Evolutionary conservation across 2,329 filamentous ascomycete genomes (phyloP).

Genomic region (Cladosporium velox): DNA sequence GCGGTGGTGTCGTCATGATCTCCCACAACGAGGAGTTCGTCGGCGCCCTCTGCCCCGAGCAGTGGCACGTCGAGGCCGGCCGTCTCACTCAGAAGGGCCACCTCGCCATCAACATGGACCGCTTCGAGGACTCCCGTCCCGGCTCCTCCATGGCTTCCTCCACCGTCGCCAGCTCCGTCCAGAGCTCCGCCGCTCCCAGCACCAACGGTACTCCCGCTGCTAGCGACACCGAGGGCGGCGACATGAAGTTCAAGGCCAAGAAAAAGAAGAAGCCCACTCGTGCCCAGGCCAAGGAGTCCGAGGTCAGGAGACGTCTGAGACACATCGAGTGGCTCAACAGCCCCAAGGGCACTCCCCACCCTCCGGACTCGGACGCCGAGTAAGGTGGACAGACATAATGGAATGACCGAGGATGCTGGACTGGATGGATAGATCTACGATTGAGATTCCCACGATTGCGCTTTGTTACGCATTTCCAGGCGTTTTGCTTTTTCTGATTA

Average conservation of each 20-base stretch:
- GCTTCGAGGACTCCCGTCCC: slow-evolving; percentile 80
- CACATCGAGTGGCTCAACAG: slow-evolving; percentile 74
- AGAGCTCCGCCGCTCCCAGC: slow-evolving; percentile 35
- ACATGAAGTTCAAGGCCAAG: slow-evolving; percentile 87
- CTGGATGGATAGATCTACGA: slow-evolving; percentile 1
- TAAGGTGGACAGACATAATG: background rate
- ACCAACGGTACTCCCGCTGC: slow-evolving; percentile 38
- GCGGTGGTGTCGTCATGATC: slow-evolving; percentile 98
- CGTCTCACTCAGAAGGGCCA: slow-evolving; percentile 82
- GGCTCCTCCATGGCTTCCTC: slow-evolving; percentile 65
- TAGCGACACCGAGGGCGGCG: slow-evolving; percentile 67
- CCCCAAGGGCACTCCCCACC: slow-evolving; percentile 75
- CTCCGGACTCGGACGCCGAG: slow-evolving; percentile 76
- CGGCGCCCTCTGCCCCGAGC: slow-evolving; percentile 89
- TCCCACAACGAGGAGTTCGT: slow-evolving; percentile 99
- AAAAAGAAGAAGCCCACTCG: slow-evolving; percentile 99
- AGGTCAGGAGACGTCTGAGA: slow-evolving; percentile 80
- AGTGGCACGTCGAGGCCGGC: slow-evolving; percentile 91
- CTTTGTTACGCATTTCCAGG: slow-evolving; percentile 5
- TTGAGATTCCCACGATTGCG: slow-evolving; percentile 14
- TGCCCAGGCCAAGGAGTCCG: slow-evolving; percentile 91
- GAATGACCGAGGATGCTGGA: background rate
- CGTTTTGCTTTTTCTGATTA: slow-evolving; percentile 5
- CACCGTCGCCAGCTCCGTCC: slow-evolving; percentile 56
- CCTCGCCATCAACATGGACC: slow-evolving; percentile 71